A percentile compares a stretch with the other conserved stretches of the same genome.
Evolutionary conservation across 177 flowering plant genomes (phyloP).

Genomic region (Vitis hybrid): DNA sequence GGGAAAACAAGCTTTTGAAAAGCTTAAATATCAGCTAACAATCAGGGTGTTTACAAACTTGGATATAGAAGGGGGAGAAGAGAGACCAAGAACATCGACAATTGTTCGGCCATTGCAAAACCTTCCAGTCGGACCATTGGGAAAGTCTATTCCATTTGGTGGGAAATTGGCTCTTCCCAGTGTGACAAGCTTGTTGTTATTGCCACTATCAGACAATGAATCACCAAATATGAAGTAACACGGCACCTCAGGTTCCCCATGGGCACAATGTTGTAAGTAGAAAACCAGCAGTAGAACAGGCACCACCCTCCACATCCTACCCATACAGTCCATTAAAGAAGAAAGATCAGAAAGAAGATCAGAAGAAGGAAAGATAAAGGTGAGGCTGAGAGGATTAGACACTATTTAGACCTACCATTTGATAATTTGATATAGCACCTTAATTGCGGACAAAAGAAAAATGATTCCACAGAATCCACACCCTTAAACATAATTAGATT

Average conservation of each 20-base stretch:
- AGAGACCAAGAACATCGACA: conserved; percentile 26
- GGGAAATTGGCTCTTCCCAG: conserved; percentile 28
- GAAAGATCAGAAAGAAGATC: not conserved
- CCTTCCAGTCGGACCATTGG: conserved; percentile 34
- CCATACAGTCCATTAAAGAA: not conserved
- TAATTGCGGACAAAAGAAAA: no score
- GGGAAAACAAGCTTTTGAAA: no score
- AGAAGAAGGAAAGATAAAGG: not conserved
- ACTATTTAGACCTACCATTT: no score
- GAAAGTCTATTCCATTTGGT: conserved; percentile 40
- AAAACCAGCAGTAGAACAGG: not conserved
- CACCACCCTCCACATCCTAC: not conserved
- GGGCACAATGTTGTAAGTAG: conserved; percentile 6
- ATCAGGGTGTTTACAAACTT: not conserved
- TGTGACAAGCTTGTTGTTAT: conserved; percentile 27
- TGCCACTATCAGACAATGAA: conserved; percentile 33
- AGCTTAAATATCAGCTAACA: not conserved
- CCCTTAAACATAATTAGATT: no score
- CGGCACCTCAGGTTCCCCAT: conserved; percentile 23
- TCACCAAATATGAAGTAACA: conserved; percentile 45
- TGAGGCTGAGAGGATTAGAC: not conserved
- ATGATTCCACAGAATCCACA: no score
- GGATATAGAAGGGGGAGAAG: not conserved
- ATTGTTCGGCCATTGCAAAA: conserved; percentile 33
- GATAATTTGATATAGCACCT: no score